Conservation (phyloP, 257 asterid species). For the Craterostigma plantagineum region DNA sequence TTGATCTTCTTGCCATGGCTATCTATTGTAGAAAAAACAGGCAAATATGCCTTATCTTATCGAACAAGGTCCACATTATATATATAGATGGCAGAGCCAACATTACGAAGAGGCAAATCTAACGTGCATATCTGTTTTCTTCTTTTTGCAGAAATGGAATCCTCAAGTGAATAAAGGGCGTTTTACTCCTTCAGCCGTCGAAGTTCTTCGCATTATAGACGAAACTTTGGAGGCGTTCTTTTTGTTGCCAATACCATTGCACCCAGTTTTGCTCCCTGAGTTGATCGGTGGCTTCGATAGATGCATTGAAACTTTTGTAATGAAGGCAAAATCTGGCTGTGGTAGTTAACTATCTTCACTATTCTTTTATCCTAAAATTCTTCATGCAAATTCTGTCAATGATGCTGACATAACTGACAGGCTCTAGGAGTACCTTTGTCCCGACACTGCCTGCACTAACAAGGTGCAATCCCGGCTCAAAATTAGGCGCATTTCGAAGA, state of each 20-base stretch:
- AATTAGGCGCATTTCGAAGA: constrained; percentile 49
- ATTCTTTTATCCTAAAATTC: background rate
- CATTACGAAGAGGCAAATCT: background rate
- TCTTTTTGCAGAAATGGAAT: constrained; percentile 51
- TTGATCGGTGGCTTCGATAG: constrained; percentile 50
- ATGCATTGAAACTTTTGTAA: constrained; percentile 50
- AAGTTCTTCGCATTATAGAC: constrained; percentile 66
- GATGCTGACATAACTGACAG: constrained; percentile 21
- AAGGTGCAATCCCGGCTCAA: constrained; percentile 48
- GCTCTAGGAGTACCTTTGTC: constrained; percentile 38
- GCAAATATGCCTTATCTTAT: too few species aligned
- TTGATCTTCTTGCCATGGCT: too few species aligned
- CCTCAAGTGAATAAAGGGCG: constrained; percentile 65
- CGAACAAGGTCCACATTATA: too few species aligned
- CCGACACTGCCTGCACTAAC: constrained; percentile 57
- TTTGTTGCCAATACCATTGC: constrained; percentile 81
- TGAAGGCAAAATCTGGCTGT: constrained; percentile 52
- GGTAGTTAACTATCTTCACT: too few species aligned
- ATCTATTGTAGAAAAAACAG: too few species aligned
- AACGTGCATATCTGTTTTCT: background rate
- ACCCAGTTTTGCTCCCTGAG: constrained; percentile 72
- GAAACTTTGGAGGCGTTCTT: constrained; percentile 88
- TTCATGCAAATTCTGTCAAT: constrained; percentile 8
- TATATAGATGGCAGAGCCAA: too few species aligned
- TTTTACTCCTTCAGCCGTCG: constrained; percentile 83